A percentile compares a stretch with the other conserved stretches of the same genome.
phyloP scores from a whole-genome alignment of 768 basidiomycete genomes.

The Crepidotus variabilis region DNA sequence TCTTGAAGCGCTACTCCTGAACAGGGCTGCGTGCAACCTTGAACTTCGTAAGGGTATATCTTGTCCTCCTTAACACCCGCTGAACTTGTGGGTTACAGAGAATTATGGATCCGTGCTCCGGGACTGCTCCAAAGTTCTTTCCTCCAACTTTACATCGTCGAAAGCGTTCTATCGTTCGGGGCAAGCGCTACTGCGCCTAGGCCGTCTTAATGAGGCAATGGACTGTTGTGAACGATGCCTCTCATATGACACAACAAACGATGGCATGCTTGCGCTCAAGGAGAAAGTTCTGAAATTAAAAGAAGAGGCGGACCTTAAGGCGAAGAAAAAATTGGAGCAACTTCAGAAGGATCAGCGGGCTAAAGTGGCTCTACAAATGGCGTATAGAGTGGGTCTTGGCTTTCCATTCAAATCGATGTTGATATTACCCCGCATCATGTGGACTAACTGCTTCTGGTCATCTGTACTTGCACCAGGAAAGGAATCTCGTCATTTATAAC shows the following conservation, averaged over 20 bases:
- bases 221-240: constrained; percentile 79
- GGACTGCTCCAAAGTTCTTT: constrained; percentile 77
- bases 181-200: constrained; percentile 69
- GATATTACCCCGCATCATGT: neutral
- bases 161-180: constrained; percentile 91
- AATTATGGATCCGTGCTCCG: constrained; percentile 85
- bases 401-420: neutral
- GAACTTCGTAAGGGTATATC: constrained; percentile 64
- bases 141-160: constrained; percentile 56
- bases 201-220: constrained; percentile 73
- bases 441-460: neutral
- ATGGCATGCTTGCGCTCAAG: constrained; percentile 45
- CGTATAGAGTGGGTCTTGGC: constrained; percentile 54
- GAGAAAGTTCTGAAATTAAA: constrained; percentile 44
- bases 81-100: constrained; percentile 39
- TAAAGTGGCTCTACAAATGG: constrained; percentile 48
- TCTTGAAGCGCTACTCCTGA: constrained; percentile 71
- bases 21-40: constrained; percentile 92
- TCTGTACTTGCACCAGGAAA: constrained; percentile 44
- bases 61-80: constrained; percentile 2
- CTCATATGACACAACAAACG: constrained; percentile 53
- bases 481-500: constrained; percentile 62
- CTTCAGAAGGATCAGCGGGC: constrained; percentile 48
- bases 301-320: constrained; percentile 46
- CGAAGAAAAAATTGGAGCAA: constrained; percentile 45